Conservation (phyloP, 352 stramenopile genomes). For the Globisporangium cystogenes region DNA sequence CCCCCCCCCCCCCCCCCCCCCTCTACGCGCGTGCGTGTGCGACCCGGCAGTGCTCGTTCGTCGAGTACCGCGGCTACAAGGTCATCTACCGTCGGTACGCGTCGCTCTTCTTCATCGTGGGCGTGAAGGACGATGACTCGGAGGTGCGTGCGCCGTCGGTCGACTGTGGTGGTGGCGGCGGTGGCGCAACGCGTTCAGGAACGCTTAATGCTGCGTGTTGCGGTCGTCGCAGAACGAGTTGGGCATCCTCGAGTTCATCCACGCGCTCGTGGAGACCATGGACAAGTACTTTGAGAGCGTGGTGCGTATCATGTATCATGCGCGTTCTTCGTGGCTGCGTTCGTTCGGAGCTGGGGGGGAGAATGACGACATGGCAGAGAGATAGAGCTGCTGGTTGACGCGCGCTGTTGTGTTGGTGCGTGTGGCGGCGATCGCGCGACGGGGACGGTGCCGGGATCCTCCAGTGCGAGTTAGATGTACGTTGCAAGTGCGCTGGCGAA, state of each 20-base stretch:
- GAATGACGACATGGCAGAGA: too few species aligned
- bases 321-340: neutral
- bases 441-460: neutral
- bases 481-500: too few species aligned
- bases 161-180: neutral
- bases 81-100: constrained; percentile 98
- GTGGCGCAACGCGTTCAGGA: too few species aligned
- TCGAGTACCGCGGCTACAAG: constrained; percentile 99
- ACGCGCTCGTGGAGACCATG: constrained; percentile 99
- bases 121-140: constrained; percentile 94
- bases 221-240: constrained; percentile 97
- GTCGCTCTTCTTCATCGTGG: constrained; percentile 99
- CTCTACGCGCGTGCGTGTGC: too few species aligned
- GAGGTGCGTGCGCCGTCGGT: constrained; percentile 40
- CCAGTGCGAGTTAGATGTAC: constrained; percentile 84
- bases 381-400: neutral
- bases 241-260: constrained; percentile 99
- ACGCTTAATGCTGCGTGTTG: too few species aligned
- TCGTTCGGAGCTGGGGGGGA: too few species aligned
- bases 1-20: too few species aligned
- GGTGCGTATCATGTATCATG: too few species aligned
- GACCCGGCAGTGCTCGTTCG: constrained; percentile 97
- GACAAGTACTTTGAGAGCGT: constrained; percentile 99
- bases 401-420: neutral
- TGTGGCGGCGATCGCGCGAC: too few species aligned